Evolutionary conservation across 2,329 filamentous ascomycete genomes (phyloP).

Genomic region (Alternaria sp.): DNA sequence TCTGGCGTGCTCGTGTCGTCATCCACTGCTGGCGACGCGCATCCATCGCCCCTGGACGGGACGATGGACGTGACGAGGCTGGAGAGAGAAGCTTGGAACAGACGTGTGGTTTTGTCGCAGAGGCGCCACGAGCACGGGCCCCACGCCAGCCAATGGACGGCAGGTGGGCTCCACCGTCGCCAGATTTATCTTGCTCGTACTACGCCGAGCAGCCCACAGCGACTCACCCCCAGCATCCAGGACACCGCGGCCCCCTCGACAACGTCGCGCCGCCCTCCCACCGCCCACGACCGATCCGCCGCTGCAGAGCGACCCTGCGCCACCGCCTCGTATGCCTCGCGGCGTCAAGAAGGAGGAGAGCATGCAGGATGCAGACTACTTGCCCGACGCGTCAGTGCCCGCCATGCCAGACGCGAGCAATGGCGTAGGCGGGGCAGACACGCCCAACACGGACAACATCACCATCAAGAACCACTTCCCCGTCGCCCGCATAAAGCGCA

Average conservation of each 20-base stretch:
- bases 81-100: neutral
- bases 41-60: constrained; percentile 2
- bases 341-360: constrained; percentile 32
- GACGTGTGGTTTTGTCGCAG: neutral
- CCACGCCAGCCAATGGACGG: constrained; percentile 33
- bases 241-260: constrained; percentile 46
- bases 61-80: constrained; percentile 22
- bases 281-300: neutral
- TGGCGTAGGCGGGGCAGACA: constrained; percentile 30
- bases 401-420: constrained; percentile 26
- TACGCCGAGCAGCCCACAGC: constrained; percentile 46
- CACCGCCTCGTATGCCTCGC: constrained; percentile 37
- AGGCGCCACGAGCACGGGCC: neutral
- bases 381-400: constrained; percentile 42
- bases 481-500: constrained; percentile 95
- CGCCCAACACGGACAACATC: constrained; percentile 60
- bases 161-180: constrained; percentile 51
- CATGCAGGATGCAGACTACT: constrained; percentile 47
- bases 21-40: constrained; percentile 36
- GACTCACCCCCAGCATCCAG: constrained; percentile 48
- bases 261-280: constrained; percentile 28
- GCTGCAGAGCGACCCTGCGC: constrained; percentile 19
- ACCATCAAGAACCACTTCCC: constrained; percentile 94
- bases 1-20: constrained; percentile 47
- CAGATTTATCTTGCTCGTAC: constrained; percentile 57